Percentiles rank a stretch among this genome's conserved stretches.
These are phyloP conservation scores for Psilocybe azurescens DNA, from an alignment of 768 basidiomycete species.

Conservation along the genomic window DNA sequence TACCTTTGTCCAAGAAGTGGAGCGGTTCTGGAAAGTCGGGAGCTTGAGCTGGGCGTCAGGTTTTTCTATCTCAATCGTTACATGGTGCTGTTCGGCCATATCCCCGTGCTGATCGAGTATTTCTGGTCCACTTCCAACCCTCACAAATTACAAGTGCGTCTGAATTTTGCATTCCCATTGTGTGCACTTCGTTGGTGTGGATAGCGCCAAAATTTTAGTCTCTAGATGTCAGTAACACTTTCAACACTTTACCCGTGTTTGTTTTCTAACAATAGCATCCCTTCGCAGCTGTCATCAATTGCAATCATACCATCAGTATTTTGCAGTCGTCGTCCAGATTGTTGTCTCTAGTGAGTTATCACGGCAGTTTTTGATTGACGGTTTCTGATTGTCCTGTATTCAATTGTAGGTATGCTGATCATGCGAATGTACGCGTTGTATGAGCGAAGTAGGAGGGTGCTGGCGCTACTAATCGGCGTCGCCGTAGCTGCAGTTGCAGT, in stretches of 20 bases:
- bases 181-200: background rate
- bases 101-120: slow-evolving; percentile 39
- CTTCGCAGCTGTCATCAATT: slow-evolving; percentile 34
- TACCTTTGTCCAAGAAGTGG: slow-evolving; percentile 47
- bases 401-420: slow-evolving; percentile 32
- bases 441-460: slow-evolving; percentile 34
- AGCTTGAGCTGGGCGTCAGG: slow-evolving; percentile 34
- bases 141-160: slow-evolving; percentile 31
- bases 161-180: background rate
- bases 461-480: slow-evolving; percentile 32
- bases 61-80: slow-evolving; percentile 52
- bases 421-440: slow-evolving; percentile 52
- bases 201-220: background rate
- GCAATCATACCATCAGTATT: slow-evolving; percentile 40
- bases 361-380: background rate
- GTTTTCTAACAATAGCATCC: background rate
- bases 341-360: slow-evolving; percentile 35
- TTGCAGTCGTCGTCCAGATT: slow-evolving; percentile 37
- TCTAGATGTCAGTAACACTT: slow-evolving; percentile 14
- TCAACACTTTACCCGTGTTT: slow-evolving; percentile 1
- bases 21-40: slow-evolving; percentile 52
- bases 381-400: background rate
- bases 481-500: slow-evolving; percentile 27
- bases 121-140: slow-evolving; percentile 36
- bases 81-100: slow-evolving; percentile 38